phyloP scores from a whole-genome alignment of 371 early-diverging fungal genomes.

The Mortierella sp. region DNA sequence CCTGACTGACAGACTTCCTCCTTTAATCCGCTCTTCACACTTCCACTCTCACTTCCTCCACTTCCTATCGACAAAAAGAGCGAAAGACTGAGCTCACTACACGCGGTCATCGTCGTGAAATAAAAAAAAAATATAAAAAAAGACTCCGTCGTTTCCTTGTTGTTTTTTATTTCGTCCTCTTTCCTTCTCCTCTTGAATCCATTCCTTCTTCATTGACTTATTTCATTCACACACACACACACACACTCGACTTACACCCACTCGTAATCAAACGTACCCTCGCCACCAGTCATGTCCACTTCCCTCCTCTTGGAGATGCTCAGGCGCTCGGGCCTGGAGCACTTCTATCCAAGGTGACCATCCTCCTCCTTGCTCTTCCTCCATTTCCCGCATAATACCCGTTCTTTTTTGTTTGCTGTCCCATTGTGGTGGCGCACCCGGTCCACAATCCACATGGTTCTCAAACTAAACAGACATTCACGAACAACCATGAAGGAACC shows the following conservation, averaged over 20 bases:
- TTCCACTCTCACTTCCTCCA: not conserved
- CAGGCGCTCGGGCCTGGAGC: slow-evolving; percentile 56
- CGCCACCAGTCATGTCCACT: slow-evolving; percentile 43
- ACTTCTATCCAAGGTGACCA: slow-evolving; percentile 51
- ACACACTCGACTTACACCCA: not conserved
- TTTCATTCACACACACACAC: not conserved
- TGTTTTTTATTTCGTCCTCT: not conserved
- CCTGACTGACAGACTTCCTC: too few species aligned
- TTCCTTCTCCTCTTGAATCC: slow-evolving; percentile 13
- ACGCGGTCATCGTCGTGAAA: too few species aligned
- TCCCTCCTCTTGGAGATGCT: slow-evolving; percentile 61
- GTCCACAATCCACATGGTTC: too few species aligned
- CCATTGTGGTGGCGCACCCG: not conserved
- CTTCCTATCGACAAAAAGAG: not conserved
- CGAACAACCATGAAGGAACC: not conserved
- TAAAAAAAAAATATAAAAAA: too few species aligned
- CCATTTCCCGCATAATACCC: not conserved
- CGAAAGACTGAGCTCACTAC: slow-evolving; percentile 2
- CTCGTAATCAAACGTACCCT: not conserved
- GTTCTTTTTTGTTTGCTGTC: not conserved
- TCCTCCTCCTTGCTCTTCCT: not conserved
- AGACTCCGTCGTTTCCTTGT: too few species aligned
- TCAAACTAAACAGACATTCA: too few species aligned
- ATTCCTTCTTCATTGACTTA: not conserved
- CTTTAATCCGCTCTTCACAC: not conserved